These are phyloP conservation scores for Mucuna pruriens DNA, from an alignment of 306 rosid genomes.

Conservation along the genomic window DNA sequence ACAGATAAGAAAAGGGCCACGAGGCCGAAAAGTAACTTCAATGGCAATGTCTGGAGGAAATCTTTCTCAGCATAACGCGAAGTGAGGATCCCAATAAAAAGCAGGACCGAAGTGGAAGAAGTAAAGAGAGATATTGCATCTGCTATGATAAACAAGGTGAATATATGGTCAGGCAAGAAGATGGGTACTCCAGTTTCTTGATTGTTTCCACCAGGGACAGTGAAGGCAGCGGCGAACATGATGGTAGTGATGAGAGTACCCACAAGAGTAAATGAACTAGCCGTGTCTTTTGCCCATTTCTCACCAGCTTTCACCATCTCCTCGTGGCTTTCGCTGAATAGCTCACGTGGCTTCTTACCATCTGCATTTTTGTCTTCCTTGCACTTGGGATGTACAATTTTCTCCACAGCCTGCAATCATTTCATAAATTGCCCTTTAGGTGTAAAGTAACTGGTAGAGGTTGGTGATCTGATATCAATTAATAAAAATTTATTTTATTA, in stretches of 20 bases:
- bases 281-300: constrained; percentile 37
- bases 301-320: constrained; percentile 32
- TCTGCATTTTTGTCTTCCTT: constrained; percentile 1
- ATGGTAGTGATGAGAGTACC: constrained; percentile 28
- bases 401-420: constrained; percentile 39
- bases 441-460: too few species aligned
- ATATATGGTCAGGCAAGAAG: neutral
- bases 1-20: constrained; percentile 10
- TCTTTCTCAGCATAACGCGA: constrained; percentile 34
- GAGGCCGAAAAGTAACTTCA: neutral
- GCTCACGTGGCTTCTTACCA: constrained; percentile 10
- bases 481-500: too few species aligned
- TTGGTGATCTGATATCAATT: too few species aligned
- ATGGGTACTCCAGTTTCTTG: neutral
- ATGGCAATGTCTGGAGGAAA: neutral
- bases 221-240: constrained; percentile 36
- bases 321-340: constrained; percentile 18
- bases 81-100: constrained; percentile 21
- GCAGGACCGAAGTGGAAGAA: constrained; percentile 3
- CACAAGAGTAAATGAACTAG: constrained; percentile 15
- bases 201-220: constrained; percentile 30
- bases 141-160: neutral
- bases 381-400: constrained; percentile 15
- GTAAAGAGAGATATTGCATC: constrained; percentile 1
- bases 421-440: too few species aligned